phyloP scores from a whole-genome alignment of 1,139 yeast genomes.

The Sugiyamaella neomexicana region DNA sequence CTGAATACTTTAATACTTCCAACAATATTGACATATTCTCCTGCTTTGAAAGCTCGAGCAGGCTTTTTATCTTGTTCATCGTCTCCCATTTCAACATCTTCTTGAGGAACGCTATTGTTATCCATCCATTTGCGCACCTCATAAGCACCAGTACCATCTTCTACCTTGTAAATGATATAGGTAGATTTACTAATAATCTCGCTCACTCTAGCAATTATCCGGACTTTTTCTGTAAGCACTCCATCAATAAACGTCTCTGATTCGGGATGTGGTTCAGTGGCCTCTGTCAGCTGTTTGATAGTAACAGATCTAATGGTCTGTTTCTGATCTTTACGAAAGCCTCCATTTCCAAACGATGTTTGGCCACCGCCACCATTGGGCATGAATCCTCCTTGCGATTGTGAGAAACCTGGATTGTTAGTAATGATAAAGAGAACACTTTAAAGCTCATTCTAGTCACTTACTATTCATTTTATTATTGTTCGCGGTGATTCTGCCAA shows the following conservation, averaged over 20 bases:
- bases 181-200: constrained; percentile 58
- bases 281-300: constrained; percentile 71
- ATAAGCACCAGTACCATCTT: constrained; percentile 82
- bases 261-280: constrained; percentile 67
- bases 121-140: constrained; percentile 56
- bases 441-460: not conserved
- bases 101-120: constrained; percentile 7
- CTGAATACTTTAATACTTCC: constrained; percentile 74
- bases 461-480: constrained; percentile 3
- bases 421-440: not conserved
- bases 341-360: not conserved
- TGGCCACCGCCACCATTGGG: not conserved
- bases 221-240: constrained; percentile 47
- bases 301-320: constrained; percentile 72
- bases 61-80: constrained; percentile 24
- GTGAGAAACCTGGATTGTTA: constrained; percentile 4
- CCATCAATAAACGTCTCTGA: constrained; percentile 72
- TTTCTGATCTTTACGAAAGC: constrained; percentile 10
- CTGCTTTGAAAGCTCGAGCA: constrained; percentile 32
- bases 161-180: constrained; percentile 56
- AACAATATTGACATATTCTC: constrained; percentile 65
- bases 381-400: constrained; percentile 5
- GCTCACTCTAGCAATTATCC: constrained; percentile 55
- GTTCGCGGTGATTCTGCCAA: not conserved
- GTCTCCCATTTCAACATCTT: constrained; percentile 31